Percentiles rank a stretch among this genome's conserved stretches.
Conservation (phyloP, 1,139 yeast genomes). For the Lizanozyma gosingica region DNA sequence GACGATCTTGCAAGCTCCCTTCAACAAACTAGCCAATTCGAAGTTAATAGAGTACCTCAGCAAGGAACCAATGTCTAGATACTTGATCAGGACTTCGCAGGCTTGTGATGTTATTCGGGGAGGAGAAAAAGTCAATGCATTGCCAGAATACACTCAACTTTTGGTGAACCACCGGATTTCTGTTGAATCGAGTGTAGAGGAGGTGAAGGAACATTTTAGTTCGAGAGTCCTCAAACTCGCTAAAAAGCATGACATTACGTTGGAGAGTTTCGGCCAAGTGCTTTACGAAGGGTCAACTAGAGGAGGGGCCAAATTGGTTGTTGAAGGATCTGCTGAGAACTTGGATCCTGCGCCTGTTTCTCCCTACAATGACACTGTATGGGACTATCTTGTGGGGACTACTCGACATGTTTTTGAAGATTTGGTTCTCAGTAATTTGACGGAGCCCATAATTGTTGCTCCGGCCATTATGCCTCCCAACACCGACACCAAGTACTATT, state of each 20-base stretch:
- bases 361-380: conserved; percentile 36
- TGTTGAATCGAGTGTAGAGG: conserved; percentile 18
- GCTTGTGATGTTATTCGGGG: conserved; percentile 25
- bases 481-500: conserved; percentile 76
- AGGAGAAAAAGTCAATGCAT: conserved; percentile 28
- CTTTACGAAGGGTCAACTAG: neutral
- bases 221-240: conserved; percentile 20
- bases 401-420: conserved; percentile 49
- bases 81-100: conserved; percentile 24
- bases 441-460: conserved; percentile 41
- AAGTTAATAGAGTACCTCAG: conserved; percentile 13
- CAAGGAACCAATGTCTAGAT: conserved; percentile 11
- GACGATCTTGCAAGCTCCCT: conserved; percentile 19
- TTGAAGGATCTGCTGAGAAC: conserved; percentile 14
- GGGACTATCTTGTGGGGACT: conserved; percentile 49
- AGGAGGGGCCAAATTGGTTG: conserved; percentile 6
- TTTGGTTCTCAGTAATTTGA: conserved; percentile 23
- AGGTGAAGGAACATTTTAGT: conserved; percentile 14
- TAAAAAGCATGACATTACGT: conserved; percentile 12
- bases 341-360: conserved; percentile 57
- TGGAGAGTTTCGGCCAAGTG: neutral
- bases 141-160: conserved; percentile 23
- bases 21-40: conserved; percentile 17
- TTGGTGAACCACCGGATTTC: conserved; percentile 26
- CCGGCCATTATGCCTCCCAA: conserved; percentile 72